Percentiles rank a stretch among this genome's conserved stretches.
Conservation (phyloP, 2,329 filamentous ascomycete species). For the Paecilomyces niveus region DNA sequence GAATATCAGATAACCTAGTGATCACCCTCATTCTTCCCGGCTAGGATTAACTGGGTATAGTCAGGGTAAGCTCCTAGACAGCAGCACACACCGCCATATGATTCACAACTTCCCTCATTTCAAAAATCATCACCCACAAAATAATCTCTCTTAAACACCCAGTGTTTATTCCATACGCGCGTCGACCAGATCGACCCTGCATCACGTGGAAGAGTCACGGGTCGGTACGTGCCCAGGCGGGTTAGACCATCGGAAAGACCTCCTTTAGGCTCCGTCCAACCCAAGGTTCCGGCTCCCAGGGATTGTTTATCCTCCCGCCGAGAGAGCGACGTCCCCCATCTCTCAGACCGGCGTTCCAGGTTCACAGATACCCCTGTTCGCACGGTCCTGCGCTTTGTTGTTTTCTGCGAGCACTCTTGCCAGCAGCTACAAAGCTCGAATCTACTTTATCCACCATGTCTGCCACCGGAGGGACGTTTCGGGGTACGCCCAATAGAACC, state of each 20-base stretch:
- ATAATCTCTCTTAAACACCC: background rate
- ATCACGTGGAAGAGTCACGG: background rate
- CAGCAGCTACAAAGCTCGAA: constrained; percentile 8
- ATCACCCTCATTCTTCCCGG: background rate
- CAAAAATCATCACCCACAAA: background rate
- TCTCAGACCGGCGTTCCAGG: background rate
- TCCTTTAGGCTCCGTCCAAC: constrained; percentile 4
- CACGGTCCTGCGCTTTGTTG: background rate
- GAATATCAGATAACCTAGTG: background rate
- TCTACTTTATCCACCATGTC: constrained; percentile 44
- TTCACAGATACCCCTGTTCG: background rate
- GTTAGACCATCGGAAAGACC: background rate
- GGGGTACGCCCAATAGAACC: constrained; percentile 48
- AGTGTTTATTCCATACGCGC: background rate
- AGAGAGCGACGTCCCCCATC: background rate
- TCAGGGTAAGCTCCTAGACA: background rate
- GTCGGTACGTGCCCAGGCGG: background rate
- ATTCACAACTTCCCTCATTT: background rate
- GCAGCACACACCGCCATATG: background rate
- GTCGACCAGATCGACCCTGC: background rate
- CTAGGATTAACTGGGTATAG: background rate
- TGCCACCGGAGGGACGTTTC: constrained; percentile 49
- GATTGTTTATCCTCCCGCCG: constrained; percentile 8
- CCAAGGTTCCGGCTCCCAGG: constrained; percentile 5
- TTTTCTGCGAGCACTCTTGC: constrained; percentile 1